phyloP scores from a whole-genome alignment of 2,329 filamentous ascomycete genomes.

The Botrytis paeoniae region DNA sequence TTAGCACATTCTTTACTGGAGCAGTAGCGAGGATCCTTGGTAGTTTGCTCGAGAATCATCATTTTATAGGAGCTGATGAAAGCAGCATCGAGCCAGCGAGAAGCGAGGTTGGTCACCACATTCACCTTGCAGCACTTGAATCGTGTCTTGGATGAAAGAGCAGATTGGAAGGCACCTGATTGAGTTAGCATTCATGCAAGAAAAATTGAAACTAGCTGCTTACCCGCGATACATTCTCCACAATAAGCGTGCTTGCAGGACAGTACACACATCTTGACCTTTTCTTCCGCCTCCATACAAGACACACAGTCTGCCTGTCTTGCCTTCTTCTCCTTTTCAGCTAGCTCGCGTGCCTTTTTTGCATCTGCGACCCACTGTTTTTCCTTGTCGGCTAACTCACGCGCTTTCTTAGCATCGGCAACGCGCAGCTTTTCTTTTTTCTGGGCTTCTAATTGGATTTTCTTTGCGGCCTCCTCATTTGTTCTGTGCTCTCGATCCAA shows the following conservation, averaged over 20 bases:
- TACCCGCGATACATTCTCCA: constrained; percentile 26
- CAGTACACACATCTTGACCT: constrained; percentile 22
- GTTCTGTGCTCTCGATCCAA: neutral
- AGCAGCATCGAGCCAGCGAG: constrained; percentile 10
- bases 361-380: constrained; percentile 5
- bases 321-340: constrained; percentile 14
- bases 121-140: constrained; percentile 28
- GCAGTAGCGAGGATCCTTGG: constrained; percentile 35
- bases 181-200: neutral
- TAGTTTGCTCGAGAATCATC: constrained; percentile 32
- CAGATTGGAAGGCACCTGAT: constrained; percentile 27
- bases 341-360: constrained; percentile 7
- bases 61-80: constrained; percentile 28
- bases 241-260: constrained; percentile 29
- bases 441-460: neutral
- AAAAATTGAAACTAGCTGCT: neutral
- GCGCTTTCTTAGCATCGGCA: constrained; percentile 3
- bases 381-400: neutral
- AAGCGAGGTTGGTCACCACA: constrained; percentile 10
- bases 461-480: neutral
- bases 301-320: constrained; percentile 25
- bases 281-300: constrained; percentile 26
- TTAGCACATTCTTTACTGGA: constrained; percentile 25
- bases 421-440: constrained; percentile 5
- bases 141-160: constrained; percentile 23